phyloP scores from a whole-genome alignment of 169 alveolate species.

The Plasmodium knowlesi region DNA sequence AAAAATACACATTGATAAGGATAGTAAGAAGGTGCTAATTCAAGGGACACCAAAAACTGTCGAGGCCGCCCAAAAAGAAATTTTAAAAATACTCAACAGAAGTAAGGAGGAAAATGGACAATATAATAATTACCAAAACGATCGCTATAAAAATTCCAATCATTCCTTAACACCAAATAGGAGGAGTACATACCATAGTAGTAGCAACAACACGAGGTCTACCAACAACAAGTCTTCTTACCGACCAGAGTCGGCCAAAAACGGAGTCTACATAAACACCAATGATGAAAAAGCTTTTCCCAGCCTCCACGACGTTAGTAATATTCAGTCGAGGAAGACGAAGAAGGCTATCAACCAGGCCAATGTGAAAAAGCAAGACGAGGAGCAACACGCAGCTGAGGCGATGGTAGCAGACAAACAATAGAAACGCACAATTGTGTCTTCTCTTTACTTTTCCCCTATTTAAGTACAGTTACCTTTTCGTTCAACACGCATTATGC shows the following conservation, averaged over 20 bases:
- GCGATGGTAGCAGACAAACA: neutral
- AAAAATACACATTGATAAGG: constrained; percentile 65
- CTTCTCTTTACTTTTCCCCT: neutral
- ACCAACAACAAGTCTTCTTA: constrained; percentile 1
- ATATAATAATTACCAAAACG: neutral
- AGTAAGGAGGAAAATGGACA: constrained; percentile 33
- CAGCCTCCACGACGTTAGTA: constrained; percentile 70
- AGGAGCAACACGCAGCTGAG: constrained; percentile 1
- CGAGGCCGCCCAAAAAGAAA: constrained; percentile 64
- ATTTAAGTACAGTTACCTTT: neutral
- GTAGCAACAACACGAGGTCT: constrained; percentile 7
- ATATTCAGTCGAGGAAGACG: constrained; percentile 40
- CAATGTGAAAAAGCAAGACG: constrained; percentile 8
- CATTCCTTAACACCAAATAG: constrained; percentile 11
- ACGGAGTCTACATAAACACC: constrained; percentile 52
- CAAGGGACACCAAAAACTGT: constrained; percentile 60
- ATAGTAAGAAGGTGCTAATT: constrained; percentile 42
- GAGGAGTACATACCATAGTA: neutral
- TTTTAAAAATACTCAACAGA: constrained; percentile 36
- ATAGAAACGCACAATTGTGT: neutral
- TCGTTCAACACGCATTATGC: neutral
- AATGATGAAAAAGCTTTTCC: constrained; percentile 72
- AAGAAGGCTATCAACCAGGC: constrained; percentile 47
- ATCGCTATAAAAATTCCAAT: constrained; percentile 8
- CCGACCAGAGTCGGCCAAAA: constrained; percentile 14